Evolutionary conservation across 768 basidiomycete species (phyloP), one percentile per base, ranked within the genome.

Genomic region (Podaxis sp.): DNA sequence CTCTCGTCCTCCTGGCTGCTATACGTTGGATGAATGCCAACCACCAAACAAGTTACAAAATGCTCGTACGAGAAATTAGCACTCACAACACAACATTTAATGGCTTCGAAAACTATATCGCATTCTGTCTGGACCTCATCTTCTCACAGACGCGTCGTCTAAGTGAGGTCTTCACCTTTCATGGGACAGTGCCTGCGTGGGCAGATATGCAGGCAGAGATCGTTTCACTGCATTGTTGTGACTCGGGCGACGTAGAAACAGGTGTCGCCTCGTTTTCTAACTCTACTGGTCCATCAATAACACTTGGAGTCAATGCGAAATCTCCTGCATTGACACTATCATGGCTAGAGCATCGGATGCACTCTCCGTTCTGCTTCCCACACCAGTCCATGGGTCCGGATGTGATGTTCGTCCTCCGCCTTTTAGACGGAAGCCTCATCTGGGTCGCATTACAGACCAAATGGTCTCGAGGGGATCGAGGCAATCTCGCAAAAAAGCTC

Each of bases 401-500:
- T 64, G 65, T 79, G 3, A 50, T 82, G 10, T 80, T 82, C 37
- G 71, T 78, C 1, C 59, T 82, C 22, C 69, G 66, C 33, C 70
- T 82, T 1, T 67, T 69, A 2, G 76, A 79, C 33, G 73, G 69
- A 8, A 69, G 73, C 0, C 62, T 70, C 0, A 71, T 81, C 24
- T 82, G 80, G 80, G 80, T 81, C 6, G 76, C 75, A 1, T 62
- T 82, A 24, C 80, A 81, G 60, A 77, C 76, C 3, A 80, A 81
- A 53, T 77, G 71, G 56, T 77, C 75, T 1, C 28, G 65, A 13
- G 76, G 76, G 11, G 75, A 69, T 60, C 75, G 74, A 11, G 72
- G 74, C 1, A 63, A 64, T 1, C 67, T 78, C 30, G 69, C 75
- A 2, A 71, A 73, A 44, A 61, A 50, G 1, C 70, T 72, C 28